Evolutionary conservation across 2,329 filamentous ascomycete genomes (phyloP), one percentile per base, ranked within the genome.

Genomic region (Rhynchosporium secalis): DNA sequence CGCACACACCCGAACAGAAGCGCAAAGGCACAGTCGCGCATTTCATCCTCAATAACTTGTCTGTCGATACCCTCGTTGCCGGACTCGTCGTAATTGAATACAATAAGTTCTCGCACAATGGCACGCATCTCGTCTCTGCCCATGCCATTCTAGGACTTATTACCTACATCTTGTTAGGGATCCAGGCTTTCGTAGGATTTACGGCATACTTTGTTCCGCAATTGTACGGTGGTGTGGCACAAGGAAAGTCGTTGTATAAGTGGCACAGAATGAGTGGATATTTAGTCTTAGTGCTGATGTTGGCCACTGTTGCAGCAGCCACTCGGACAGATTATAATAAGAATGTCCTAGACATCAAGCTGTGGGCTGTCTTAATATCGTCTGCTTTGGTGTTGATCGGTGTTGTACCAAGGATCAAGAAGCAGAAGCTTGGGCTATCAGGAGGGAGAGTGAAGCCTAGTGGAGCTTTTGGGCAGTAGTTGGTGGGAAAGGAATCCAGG

Each of bases 221-320:
- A 0, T 71, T 96, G 1, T 96, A 94, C 70, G 93, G 93, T 4
- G 86, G 91, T 61, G 86, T 88, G 66, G 87, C 91, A 31, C 86
- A 86, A 3, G 94, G 92, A 26, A 96, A 93, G 81, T 81, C 81
- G 29, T 75, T 96, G 47, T 98, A 94, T 82, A 97, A 96, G 77
- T 96, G 93, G 71, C 95, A 98, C 75, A 86, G 94, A 36, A 77
- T 83, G 59, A 83, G 81, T 28, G 95, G 94, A 2, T 98, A 99
- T 73, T 68, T 86, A 7, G 78, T 93, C 62, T 77, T 94, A 59
- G 72, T 88, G 56, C 71, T 96, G 70, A 81, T 94, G 65, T 77
- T 96, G 65, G 86, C 84, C 9, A 95, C 93, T 0, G 83, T 96
- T 45, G 79, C 83, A 55, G 87, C 88, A 29, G 91, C 93, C 1